Evolutionary conservation across 1,139 yeast species (phyloP).

Genomic region (Yamadazyma diddensiae): DNA sequence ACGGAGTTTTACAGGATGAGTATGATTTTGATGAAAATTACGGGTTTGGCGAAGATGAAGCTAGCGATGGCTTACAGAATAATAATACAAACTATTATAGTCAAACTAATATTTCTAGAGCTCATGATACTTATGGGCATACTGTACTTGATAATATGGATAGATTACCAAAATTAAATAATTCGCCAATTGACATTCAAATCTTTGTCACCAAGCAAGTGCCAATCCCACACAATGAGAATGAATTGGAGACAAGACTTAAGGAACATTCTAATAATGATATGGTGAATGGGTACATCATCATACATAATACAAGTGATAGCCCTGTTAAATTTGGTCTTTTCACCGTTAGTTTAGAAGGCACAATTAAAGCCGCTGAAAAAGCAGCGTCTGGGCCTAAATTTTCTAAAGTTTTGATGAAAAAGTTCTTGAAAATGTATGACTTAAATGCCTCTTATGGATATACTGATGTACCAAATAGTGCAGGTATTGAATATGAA

Average conservation of each 20-base stretch:
- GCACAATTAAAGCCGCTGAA: conserved; percentile 40
- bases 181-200: conserved; percentile 43
- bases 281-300: conserved; percentile 35
- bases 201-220: conserved; percentile 42
- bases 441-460: conserved; percentile 48
- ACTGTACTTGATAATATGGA: conserved; percentile 48
- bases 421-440: conserved; percentile 47
- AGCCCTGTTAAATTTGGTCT: conserved; percentile 42
- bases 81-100: conserved; percentile 6
- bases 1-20: conserved; percentile 13
- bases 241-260: conserved; percentile 41
- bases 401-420: conserved; percentile 33
- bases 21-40: conserved; percentile 21
- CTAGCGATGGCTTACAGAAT: conserved; percentile 13
- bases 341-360: conserved; percentile 47
- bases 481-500: conserved; percentile 50
- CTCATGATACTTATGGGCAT: conserved; percentile 31
- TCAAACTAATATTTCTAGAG: conserved; percentile 6
- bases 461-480: conserved; percentile 40
- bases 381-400: conserved; percentile 15
- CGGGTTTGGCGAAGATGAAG: conserved; percentile 22
- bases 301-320: conserved; percentile 38
- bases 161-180: conserved; percentile 29
- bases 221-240: conserved; percentile 33
- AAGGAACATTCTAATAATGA: conserved; percentile 46